Evolutionary conservation across 2,329 filamentous ascomycete genomes (phyloP), one percentile per base, ranked within the genome.

Genomic region (Colletotrichum sp.): DNA sequence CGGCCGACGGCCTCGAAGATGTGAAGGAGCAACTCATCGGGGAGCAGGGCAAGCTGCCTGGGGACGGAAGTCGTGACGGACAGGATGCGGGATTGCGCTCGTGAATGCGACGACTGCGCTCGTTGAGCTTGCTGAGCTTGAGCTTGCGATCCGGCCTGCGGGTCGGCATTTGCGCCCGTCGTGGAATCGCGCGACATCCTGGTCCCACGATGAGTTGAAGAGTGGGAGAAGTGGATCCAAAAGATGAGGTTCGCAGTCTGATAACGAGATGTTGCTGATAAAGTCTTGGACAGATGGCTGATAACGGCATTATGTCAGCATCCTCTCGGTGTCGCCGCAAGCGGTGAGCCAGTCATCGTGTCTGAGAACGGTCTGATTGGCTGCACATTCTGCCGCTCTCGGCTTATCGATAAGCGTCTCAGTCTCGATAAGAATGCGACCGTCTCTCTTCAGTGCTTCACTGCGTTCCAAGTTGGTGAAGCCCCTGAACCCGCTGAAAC

Each of bases 1-100:
- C 68, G 76, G 15, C 80, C 82, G 2, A 88, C 78, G 12, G 75
- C 73, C 73, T 85, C 80, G 78, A 89, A 84, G 77, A 89, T 85
- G 55, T 82, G 82, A 15, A 84, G 80, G 13, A 89, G 80, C 60
- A 89, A 77, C 73, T 82, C 82, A 69, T 87, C 85, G 0, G 87
- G 85, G 21, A 88, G 68, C 18, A 63, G 80, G 4, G 80, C 79
- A 9, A 82, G 78, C 26, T 49, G 64, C 70, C 81, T 81, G 63
- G 62, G 39, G 39, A 26, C 32, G 8, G 21, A 28, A 12, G 67
- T 69, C n/a, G 32, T 36, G 34, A 60, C 34, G 2, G 55, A 44
- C 5, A 69, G 34, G n/a, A 21, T 36, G 55, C 55, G 55, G 13
- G 67, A 44, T 32, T 69, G 65, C 13, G 65, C 30, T 68, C 49